These are phyloP conservation scores for Calonectria hawksworthii DNA, from an alignment of 2,329 filamentous ascomycete species.

Conservation along the genomic window DNA sequence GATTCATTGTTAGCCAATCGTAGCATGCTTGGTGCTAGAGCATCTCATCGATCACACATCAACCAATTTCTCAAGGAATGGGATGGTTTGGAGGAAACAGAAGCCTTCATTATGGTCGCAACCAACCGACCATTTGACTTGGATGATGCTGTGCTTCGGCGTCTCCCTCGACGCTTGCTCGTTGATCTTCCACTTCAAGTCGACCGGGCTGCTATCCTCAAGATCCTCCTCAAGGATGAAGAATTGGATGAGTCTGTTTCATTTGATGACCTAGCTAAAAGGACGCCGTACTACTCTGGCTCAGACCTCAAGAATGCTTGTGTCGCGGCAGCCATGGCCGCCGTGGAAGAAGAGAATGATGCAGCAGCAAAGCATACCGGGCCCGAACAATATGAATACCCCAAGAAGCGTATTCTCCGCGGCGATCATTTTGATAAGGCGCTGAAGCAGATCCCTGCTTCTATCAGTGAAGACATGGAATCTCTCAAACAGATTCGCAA, in stretches of 20 bases:
- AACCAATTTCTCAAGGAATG: constrained; percentile 98
- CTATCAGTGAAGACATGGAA: constrained; percentile 94
- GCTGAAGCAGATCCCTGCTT: constrained; percentile 89
- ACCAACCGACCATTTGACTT: constrained; percentile 97
- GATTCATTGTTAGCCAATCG: constrained; percentile 91
- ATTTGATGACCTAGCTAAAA: constrained; percentile 72
- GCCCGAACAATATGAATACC: constrained; percentile 69
- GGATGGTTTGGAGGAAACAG: constrained; percentile 88
- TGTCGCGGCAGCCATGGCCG: constrained; percentile 83
- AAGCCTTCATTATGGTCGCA: constrained; percentile 97
- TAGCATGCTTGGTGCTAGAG: constrained; percentile 73
- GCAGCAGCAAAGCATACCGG: constrained; percentile 55
- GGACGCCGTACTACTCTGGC: constrained; percentile 84
- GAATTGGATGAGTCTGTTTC: constrained; percentile 71
- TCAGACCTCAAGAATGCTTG: constrained; percentile 88
- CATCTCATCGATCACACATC: constrained; percentile 87
- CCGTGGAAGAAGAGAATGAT: constrained; percentile 79
- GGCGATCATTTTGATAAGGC: constrained; percentile 86
- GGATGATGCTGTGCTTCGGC: constrained; percentile 87
- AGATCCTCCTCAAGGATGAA: constrained; percentile 80
- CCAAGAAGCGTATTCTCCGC: constrained; percentile 68
- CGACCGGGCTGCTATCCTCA: constrained; percentile 77
- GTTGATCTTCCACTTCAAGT: constrained; percentile 78
- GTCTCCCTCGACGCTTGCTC: constrained; percentile 79
- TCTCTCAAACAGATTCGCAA: constrained; percentile 88